Evolutionary conservation across 768 basidiomycete species (phyloP).

Genomic region (Russula abietina): DNA sequence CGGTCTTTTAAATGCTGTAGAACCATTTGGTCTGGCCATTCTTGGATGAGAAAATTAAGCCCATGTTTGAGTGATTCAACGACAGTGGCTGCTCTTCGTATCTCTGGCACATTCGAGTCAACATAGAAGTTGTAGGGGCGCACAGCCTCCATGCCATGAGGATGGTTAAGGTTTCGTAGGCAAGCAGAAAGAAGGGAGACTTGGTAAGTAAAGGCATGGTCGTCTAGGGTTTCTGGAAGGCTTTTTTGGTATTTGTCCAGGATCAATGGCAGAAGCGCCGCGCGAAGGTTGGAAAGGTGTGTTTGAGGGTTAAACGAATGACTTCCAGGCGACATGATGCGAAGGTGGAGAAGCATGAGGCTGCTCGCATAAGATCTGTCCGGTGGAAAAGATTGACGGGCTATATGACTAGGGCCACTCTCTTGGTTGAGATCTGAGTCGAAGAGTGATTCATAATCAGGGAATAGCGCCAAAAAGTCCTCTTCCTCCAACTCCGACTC

Average conservation of each 20-base stretch:
- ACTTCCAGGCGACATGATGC: conserved; percentile 32
- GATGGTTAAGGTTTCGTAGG: conserved; percentile 32
- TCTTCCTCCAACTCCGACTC: conserved; percentile 76
- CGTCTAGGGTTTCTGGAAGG: conserved; percentile 40
- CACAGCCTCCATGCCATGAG: conserved; percentile 3
- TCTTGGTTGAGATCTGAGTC: conserved; percentile 22
- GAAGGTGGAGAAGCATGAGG: conserved; percentile 46
- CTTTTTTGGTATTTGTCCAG: conserved; percentile 7
- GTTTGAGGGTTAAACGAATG: conserved; percentile 32
- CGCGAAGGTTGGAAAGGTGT: conserved; percentile 20
- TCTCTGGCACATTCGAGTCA: conserved; percentile 70
- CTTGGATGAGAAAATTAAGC: conserved; percentile 51
- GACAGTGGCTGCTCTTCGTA: conserved; percentile 50
- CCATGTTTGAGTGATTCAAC: conserved; percentile 47
- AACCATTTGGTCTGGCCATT: conserved; percentile 99
- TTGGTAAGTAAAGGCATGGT: conserved; percentile 45
- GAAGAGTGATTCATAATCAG: conserved; percentile 59
- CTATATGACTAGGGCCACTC: background rate
- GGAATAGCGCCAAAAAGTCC: conserved; percentile 83
- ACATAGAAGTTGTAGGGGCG: conserved; percentile 67
- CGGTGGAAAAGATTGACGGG: conserved; percentile 29
- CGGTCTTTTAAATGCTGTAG: conserved; percentile 75
- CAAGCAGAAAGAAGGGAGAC: conserved; percentile 44
- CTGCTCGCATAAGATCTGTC: conserved; percentile 34
- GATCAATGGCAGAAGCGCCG: conserved; percentile 21